A percentile compares a stretch with the other conserved stretches of the same genome.
phyloP scores from a whole-genome alignment of 768 basidiomycete genomes.

The Russula lepida region DNA sequence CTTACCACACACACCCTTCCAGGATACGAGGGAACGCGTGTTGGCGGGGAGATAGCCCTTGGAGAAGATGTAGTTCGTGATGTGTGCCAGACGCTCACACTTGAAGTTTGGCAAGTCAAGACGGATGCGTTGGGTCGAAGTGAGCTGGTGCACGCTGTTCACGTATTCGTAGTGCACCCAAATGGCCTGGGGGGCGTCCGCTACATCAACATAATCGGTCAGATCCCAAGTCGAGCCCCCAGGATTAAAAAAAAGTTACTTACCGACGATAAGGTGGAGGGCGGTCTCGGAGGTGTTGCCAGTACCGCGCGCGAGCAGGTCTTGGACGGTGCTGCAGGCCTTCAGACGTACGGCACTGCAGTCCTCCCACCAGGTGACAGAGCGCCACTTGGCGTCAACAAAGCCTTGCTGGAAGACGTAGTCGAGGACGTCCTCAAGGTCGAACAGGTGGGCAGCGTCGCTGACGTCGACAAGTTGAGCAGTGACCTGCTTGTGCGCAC shows the following conservation, averaged over 20 bases:
- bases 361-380: slow-evolving; percentile 39
- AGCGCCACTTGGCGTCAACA: slow-evolving; percentile 36
- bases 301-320: slow-evolving; percentile 30
- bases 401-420: slow-evolving; percentile 40
- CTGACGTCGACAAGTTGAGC: slow-evolving; percentile 43
- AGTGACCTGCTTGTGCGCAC: slow-evolving; percentile 33
- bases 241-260: neutral
- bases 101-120: slow-evolving; percentile 28
- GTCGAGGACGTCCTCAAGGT: slow-evolving; percentile 43
- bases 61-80: slow-evolving; percentile 41
- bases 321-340: slow-evolving; percentile 31
- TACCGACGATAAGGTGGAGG: slow-evolving; percentile 39
- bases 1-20: slow-evolving; percentile 34
- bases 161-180: slow-evolving; percentile 41
- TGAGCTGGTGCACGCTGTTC: slow-evolving; percentile 27
- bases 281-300: slow-evolving; percentile 38
- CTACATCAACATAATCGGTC: slow-evolving; percentile 23
- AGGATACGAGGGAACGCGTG: slow-evolving; percentile 33
- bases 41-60: slow-evolving; percentile 33
- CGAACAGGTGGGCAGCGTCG: slow-evolving; percentile 33
- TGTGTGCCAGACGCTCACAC: slow-evolving; percentile 36
- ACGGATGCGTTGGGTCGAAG: slow-evolving; percentile 38
- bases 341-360: slow-evolving; percentile 33
- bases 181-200: slow-evolving; percentile 33
- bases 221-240: neutral